These are phyloP conservation scores for Rhazya stricta DNA, from an alignment of 257 asterid genomes.

Conservation along the genomic window DNA sequence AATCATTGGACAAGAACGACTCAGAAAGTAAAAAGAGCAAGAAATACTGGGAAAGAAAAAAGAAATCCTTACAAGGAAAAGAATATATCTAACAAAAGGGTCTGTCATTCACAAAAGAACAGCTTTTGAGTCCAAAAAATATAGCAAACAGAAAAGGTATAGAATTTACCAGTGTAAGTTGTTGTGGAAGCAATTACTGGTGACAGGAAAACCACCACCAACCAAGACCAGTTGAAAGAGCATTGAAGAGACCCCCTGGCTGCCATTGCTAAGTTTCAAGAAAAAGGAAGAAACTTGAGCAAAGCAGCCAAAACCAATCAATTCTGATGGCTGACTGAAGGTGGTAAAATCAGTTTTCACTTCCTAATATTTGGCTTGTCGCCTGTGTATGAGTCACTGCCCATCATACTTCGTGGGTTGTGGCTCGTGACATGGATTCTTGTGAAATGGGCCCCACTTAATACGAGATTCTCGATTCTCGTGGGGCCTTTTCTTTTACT, in stretches of 20 bases:
- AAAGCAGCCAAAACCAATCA: neutral
- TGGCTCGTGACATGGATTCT: neutral
- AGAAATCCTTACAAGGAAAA: neutral
- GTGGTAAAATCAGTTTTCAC: neutral
- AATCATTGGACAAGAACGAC: neutral
- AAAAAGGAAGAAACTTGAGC: neutral
- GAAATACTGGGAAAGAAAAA: no score
- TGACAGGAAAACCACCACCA: neutral
- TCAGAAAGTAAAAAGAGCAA: neutral
- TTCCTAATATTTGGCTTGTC: neutral
- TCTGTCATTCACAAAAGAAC: neutral
- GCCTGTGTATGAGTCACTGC: no score
- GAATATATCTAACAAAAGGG: neutral
- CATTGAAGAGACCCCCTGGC: neutral
- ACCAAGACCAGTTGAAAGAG: neutral
- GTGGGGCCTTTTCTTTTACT: neutral
- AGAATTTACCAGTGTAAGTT: conserved; percentile 4
- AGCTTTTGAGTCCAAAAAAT: neutral
- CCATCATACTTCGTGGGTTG: no score
- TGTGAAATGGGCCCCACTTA: neutral
- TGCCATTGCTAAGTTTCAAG: conserved; percentile 1
- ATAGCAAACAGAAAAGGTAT: neutral
- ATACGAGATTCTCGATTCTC: no score
- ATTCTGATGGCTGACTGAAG: neutral
- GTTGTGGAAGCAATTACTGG: neutral